A percentile compares a stretch with the other conserved stretches of the same genome.
These are phyloP conservation scores for Saccharomycopsis crataegensis DNA, from an alignment of 1,139 yeast species.

Conservation along the genomic window DNA sequence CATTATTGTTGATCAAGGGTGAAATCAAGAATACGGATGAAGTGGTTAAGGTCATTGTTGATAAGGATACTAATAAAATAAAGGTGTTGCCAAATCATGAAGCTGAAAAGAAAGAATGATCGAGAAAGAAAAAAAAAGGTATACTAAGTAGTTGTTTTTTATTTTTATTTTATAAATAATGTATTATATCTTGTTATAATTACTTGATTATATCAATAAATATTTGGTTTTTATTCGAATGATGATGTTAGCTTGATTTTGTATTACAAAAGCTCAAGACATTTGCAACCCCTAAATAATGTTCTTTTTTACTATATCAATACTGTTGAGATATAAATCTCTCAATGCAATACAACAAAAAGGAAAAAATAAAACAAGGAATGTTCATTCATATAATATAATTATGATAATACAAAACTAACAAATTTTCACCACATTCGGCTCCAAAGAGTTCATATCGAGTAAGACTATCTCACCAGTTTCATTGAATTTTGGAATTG, in stretches of 20 bases:
- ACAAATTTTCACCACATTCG: conserved; percentile 9
- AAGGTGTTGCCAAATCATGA: conserved; percentile 15
- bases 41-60: conserved; percentile 39
- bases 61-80: conserved; percentile 25
- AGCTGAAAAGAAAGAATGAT: neutral
- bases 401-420: neutral
- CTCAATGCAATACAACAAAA: too few relatives aligned
- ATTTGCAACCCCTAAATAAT: too few relatives aligned
- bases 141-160: neutral
- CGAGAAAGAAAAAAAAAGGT: neutral
- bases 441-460: conserved; percentile 35
- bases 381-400: too few relatives aligned
- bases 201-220: too few relatives aligned
- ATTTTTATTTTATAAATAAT: neutral
- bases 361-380: too few relatives aligned
- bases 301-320: too few relatives aligned
- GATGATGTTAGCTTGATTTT: too few relatives aligned
- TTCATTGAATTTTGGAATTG: conserved; percentile 61
- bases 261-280: too few relatives aligned
- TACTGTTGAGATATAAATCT: too few relatives aligned
- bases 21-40: conserved; percentile 64
- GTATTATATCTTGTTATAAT: neutral
- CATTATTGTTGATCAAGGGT: conserved; percentile 71
- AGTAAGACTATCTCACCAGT: conserved; percentile 66
- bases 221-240: too few relatives aligned